These are phyloP conservation scores for Huntiella omanensis DNA, from an alignment of 2,329 filamentous ascomycete species.

Conservation along the genomic window DNA sequence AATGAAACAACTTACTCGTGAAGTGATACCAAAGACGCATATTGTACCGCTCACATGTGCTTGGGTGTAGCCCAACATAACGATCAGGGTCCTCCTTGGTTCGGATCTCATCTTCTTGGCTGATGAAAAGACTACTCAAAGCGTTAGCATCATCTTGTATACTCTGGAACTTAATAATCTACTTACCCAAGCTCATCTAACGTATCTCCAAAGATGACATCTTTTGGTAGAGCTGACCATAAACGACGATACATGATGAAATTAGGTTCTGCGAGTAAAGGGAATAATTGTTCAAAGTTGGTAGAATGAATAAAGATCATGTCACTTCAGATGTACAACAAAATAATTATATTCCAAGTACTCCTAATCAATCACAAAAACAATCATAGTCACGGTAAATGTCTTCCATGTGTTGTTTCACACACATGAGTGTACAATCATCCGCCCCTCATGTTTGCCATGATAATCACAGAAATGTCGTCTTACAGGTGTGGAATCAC, in stretches of 20 bases:
- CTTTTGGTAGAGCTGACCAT: conserved; percentile 48
- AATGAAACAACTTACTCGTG: conserved; percentile 34
- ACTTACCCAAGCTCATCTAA: conserved; percentile 54
- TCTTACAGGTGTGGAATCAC: too few species aligned
- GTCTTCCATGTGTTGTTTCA: too few species aligned
- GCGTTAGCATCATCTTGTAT: not conserved
- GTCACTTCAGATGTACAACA: too few species aligned
- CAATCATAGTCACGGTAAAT: too few species aligned
- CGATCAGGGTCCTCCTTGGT: conserved; percentile 45
- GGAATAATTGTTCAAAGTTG: too few species aligned
- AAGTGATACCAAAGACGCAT: conserved; percentile 54
- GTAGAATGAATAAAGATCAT: too few species aligned
- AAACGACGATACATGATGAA: conserved; percentile 56
- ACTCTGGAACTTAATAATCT: not conserved
- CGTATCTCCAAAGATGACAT: conserved; percentile 45
- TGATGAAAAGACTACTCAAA: conserved; percentile 57
- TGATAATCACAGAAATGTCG: too few species aligned
- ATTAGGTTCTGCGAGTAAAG: not conserved
- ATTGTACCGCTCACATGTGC: conserved; percentile 60
- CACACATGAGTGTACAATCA: too few species aligned
- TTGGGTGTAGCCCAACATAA: conserved; percentile 58
- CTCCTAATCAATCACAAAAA: too few species aligned
- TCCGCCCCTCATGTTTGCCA: too few species aligned
- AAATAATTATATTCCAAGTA: too few species aligned
- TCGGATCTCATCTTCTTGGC: conserved; percentile 55